A percentile compares a stretch with the other conserved stretches of the same genome.
phyloP scores from a whole-genome alignment of 495 filamentous ascomycete species.

The Lepraria neglecta region DNA sequence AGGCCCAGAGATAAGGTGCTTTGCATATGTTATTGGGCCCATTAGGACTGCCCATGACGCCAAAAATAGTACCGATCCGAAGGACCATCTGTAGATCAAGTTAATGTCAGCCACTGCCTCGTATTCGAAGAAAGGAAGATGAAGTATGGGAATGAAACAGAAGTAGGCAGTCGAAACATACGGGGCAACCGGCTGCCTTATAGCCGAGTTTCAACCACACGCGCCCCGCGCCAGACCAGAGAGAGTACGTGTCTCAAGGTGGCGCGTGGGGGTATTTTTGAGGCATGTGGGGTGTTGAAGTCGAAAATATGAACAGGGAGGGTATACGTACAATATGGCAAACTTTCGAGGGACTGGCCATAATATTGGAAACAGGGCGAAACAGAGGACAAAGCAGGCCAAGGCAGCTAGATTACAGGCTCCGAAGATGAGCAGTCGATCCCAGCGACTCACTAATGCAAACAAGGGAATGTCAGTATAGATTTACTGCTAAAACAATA shows the following conservation, averaged over 20 bases:
- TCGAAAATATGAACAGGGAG: conserved; percentile 26
- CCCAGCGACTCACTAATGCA: conserved; percentile 85
- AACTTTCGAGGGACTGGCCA: conserved; percentile 82
- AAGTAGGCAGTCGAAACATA: conserved; percentile 20
- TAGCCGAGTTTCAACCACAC: conserved; percentile 22
- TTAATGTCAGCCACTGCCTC: conserved; percentile 24
- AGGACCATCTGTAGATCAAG: conserved; percentile 67
- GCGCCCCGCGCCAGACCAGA: conserved; percentile 4
- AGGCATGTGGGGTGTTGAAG: conserved; percentile 17
- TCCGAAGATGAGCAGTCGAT: conserved; percentile 84
- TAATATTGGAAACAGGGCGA: conserved; percentile 77
- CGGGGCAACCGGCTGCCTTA: conserved; percentile 11
- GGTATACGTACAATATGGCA: conserved; percentile 79
- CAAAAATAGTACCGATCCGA: conserved; percentile 85
- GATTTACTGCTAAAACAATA: conserved; percentile 16
- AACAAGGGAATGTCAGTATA: conserved; percentile 23
- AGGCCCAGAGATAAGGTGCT: conserved; percentile 77
- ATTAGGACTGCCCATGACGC: conserved; percentile 90
- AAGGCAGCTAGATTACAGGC: conserved; percentile 87
- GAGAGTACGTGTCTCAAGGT: not conserved
- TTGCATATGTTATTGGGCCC: conserved; percentile 74
- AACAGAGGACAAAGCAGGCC: conserved; percentile 87
- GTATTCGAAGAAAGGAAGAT: conserved; percentile 12
- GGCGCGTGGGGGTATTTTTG: conserved; percentile 13
- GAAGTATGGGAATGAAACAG: conserved; percentile 17